These are phyloP conservation scores for Endogone sp. DNA, from an alignment of 192 early-diverging fungal genomes.

Conservation along the genomic window DNA sequence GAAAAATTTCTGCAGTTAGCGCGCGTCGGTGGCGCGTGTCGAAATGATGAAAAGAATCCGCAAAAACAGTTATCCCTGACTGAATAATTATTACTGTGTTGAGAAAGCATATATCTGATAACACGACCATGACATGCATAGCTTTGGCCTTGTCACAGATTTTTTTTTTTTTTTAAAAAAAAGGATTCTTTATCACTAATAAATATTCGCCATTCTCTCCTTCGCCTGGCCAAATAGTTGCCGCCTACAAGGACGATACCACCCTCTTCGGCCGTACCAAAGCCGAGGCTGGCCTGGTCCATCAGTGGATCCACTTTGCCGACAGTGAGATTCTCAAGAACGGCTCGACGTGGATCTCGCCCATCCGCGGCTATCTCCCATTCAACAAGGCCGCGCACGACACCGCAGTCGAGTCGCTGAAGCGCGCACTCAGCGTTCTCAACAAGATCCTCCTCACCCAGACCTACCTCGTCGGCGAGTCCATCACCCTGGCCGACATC, in stretches of 20 bases:
- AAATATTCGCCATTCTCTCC: neutral
- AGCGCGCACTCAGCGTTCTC: slow-evolving; percentile 61
- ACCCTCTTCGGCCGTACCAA: slow-evolving; percentile 51
- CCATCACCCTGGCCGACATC: slow-evolving; percentile 90
- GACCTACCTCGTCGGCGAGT: slow-evolving; percentile 95
- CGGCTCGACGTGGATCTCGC: neutral
- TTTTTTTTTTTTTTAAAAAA: neutral
- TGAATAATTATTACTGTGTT: slow-evolving; percentile 2
- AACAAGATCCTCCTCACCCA: slow-evolving; percentile 77
- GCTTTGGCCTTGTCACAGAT: neutral
- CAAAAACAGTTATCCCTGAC: slow-evolving; percentile 2
- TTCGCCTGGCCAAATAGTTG: slow-evolving; percentile 29
- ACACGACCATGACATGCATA: neutral
- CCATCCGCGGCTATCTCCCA: neutral
- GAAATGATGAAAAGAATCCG: neutral
- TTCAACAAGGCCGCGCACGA: slow-evolving; percentile 57
- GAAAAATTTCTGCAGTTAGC: too few relatives aligned
- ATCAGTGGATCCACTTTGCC: slow-evolving; percentile 61
- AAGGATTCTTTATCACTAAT: neutral
- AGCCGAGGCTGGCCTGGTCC: slow-evolving; percentile 59
- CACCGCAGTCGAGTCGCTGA: slow-evolving; percentile 66
- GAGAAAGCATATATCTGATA: neutral
- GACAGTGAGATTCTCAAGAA: slow-evolving; percentile 45
- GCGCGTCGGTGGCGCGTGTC: neutral
- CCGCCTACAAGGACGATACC: slow-evolving; percentile 42